Base-by-base conservation (phyloP, 495 filamentous ascomycete genomes). In the Haplographium delicatum region DNA sequence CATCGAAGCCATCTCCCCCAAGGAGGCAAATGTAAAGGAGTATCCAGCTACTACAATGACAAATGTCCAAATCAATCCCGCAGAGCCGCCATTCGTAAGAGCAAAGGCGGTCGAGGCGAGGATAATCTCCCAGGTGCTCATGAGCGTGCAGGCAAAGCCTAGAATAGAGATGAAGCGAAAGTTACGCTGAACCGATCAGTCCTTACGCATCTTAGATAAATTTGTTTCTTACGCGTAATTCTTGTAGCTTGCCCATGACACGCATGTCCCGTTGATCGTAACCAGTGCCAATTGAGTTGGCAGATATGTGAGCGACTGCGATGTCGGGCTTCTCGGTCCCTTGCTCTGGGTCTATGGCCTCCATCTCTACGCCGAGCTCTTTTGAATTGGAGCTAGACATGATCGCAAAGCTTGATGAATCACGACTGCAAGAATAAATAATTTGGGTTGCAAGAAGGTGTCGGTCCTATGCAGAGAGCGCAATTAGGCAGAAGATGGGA, bases 121-220 rank as follows among this genome's bases (percentile, higher is more conserved):
- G 0, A 55, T 44, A 15, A 64, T 68, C 40, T 76, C 72, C 72
- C 71, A 76, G 0, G 72, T 72, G 2, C 65, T 38, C 53, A 74
- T 44, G 2, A 68, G 64, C 0, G 69, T 69, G 38, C 63, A 70
- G 0, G 66, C 65, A 23, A 76, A 70, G 2, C 73, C 72, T 6
- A 74, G 53, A 42, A 70, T 74, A 0, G 70, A 71, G 52, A 74
- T 62, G 57, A 73, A 73, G 13, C 68, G 63, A 50, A 73, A 76
- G 38, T 66, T 65, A 33, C 72, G 28, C 45, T 48, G 45, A 22
- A 19, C 5, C 20, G 7, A 20, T 41, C 19, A 41, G 38, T 18
- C 4, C 4, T 41, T 41, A 20, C 38, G 18, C 33, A 19, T 16
- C 5, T 41, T 20, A 1, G 38, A 6, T 20, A 41, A 41, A 22